These are phyloP conservation scores for Stropharia rugosoannulata DNA, from an alignment of 768 basidiomycete genomes.

Conservation along the genomic window DNA sequence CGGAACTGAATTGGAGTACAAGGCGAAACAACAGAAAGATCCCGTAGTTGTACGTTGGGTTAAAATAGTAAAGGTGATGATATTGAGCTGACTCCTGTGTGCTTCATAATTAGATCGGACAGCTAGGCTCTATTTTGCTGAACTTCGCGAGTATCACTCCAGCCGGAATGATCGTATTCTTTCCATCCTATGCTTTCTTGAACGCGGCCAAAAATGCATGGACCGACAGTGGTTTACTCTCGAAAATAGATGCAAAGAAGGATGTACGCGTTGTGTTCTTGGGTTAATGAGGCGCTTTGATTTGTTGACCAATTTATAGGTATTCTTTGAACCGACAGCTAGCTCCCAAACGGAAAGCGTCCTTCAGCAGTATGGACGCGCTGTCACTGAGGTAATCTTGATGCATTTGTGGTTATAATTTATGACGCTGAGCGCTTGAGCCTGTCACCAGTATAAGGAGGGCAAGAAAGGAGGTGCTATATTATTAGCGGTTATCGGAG, in stretches of 20 bases:
- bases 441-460: constrained; percentile 11
- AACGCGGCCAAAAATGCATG: constrained; percentile 66
- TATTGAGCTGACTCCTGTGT: background rate
- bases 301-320: constrained; percentile 36
- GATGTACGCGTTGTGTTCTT: constrained; percentile 41
- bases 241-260: constrained; percentile 69
- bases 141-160: constrained; percentile 81
- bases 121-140: constrained; percentile 81
- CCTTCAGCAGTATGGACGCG: constrained; percentile 68
- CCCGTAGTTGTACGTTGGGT: constrained; percentile 50
- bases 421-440: background rate
- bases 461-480: constrained; percentile 63
- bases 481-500: constrained; percentile 92
- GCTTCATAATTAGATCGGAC: constrained; percentile 51
- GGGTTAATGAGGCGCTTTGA: background rate
- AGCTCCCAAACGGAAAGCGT: constrained; percentile 69
- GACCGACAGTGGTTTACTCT: constrained; percentile 59
- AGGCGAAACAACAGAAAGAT: constrained; percentile 71
- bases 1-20: constrained; percentile 78
- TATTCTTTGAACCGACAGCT: constrained; percentile 88
- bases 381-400: constrained; percentile 29
- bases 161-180: constrained; percentile 89
- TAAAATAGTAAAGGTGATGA: background rate
- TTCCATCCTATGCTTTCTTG: constrained; percentile 89
- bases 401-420: background rate